These are phyloP conservation scores for Leccinum subspadiceum DNA, from an alignment of 1,284 basidiomycete genomes.

Conservation along the genomic window DNA sequence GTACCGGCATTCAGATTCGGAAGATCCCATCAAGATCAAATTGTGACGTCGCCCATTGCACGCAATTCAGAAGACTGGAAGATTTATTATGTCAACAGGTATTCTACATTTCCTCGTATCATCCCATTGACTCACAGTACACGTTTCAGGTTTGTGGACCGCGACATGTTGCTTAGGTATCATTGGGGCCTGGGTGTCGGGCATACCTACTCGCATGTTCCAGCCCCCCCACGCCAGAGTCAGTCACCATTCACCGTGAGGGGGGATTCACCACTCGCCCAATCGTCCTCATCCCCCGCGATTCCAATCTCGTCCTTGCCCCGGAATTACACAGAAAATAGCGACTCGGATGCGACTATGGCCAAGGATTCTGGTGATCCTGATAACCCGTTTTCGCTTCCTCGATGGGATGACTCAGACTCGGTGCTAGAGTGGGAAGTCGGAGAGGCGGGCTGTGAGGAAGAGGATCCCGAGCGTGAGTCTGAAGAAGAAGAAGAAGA, in stretches of 20 bases:
- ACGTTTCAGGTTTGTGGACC: not conserved
- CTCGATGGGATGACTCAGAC: too few species aligned
- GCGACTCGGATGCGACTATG: too few species aligned
- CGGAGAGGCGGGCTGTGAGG: not conserved
- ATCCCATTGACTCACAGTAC: not conserved
- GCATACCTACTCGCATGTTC: not conserved
- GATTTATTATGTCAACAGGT: not conserved
- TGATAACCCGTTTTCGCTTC: too few species aligned
- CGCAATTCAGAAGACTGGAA: too few species aligned
- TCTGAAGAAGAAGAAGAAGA: not conserved
- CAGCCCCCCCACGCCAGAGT: not conserved
- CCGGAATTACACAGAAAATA: too few species aligned
- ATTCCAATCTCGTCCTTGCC: too few species aligned
- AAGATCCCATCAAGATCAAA: not conserved
- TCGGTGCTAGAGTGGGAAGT: too few species aligned
- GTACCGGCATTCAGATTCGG: not conserved
- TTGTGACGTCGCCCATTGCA: too few species aligned
- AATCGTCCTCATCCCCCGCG: not conserved
- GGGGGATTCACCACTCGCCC: not conserved
- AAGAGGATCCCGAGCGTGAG: not conserved
- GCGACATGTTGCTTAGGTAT: not conserved
- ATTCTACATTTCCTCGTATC: not conserved
- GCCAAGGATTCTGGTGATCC: too few species aligned
- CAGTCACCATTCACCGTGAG: not conserved
- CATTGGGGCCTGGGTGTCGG: not conserved